These are phyloP conservation scores for Fusarium sp. DNA, from an alignment of 2,329 filamentous ascomycete genomes.

Conservation along the genomic window DNA sequence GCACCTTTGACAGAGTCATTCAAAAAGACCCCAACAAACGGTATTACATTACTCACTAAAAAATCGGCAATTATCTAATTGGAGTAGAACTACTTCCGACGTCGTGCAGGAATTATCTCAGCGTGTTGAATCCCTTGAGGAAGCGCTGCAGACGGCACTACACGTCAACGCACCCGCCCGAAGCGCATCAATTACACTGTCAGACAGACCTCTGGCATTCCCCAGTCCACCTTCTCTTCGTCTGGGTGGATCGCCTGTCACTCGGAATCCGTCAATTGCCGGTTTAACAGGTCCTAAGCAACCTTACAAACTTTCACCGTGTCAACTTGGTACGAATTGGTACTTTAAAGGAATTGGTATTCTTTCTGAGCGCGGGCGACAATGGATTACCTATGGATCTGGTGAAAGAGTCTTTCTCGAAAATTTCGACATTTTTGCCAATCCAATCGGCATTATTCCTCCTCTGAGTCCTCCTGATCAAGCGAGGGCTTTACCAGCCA, in stretches of 20 bases:
- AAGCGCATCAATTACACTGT: slow-evolving; percentile 19
- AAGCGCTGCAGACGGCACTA: slow-evolving; percentile 25
- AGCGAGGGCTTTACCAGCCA: slow-evolving; percentile 8
- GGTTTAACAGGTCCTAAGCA: neutral
- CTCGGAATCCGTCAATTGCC: neutral
- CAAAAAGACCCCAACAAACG: slow-evolving; percentile 36
- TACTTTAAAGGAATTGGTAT: slow-evolving; percentile 37
- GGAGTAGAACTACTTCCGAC: slow-evolving; percentile 22
- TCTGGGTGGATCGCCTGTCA: slow-evolving; percentile 1
- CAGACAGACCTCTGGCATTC: slow-evolving; percentile 6
- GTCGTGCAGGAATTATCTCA: slow-evolving; percentile 37
- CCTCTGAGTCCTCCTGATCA: slow-evolving; percentile 12
- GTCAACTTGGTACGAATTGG: slow-evolving; percentile 34
- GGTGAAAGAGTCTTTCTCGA: slow-evolving; percentile 34
- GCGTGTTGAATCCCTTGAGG: slow-evolving; percentile 35
- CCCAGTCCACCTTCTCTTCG: slow-evolving; percentile 9
- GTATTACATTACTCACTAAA: slow-evolving; percentile 2
- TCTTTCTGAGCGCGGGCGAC: slow-evolving; percentile 21
- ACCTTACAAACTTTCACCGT: slow-evolving; percentile 21
- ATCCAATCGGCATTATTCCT: slow-evolving; percentile 5
- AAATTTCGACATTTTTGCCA: slow-evolving; percentile 29
- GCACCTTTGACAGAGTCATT: slow-evolving; percentile 40
- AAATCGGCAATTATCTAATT: neutral
- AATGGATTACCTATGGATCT: slow-evolving; percentile 37
- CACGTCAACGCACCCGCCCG: neutral